These are phyloP conservation scores for Ascochyta fabae DNA, from an alignment of 2,329 filamentous ascomycete species.

Conservation along the genomic window DNA sequence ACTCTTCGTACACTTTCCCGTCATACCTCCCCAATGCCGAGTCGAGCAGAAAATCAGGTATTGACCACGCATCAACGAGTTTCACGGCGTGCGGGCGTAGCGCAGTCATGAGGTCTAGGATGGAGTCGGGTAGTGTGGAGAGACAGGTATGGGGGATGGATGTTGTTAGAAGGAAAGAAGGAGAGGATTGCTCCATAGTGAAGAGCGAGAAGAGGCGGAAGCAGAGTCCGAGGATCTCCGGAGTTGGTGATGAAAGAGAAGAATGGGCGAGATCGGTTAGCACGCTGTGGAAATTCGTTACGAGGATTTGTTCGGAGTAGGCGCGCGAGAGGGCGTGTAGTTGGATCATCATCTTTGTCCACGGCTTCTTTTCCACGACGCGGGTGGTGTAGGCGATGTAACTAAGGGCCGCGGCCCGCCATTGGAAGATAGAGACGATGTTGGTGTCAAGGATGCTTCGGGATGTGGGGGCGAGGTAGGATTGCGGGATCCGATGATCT, in stretches of 20 bases:
- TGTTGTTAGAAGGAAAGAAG: slow-evolving; percentile 54
- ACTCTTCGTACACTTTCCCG: slow-evolving; percentile 61
- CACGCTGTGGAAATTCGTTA: slow-evolving; percentile 55
- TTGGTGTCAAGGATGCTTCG: slow-evolving; percentile 46
- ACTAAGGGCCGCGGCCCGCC: slow-evolving; percentile 53
- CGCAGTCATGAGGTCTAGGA: slow-evolving; percentile 56
- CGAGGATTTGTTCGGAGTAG: slow-evolving; percentile 58
- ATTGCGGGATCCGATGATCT: slow-evolving; percentile 32
- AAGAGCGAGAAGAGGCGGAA: slow-evolving; percentile 58
- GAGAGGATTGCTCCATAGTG: slow-evolving; percentile 55
- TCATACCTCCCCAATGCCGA: slow-evolving; percentile 60
- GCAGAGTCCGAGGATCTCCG: slow-evolving; percentile 49
- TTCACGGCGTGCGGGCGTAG: slow-evolving; percentile 60
- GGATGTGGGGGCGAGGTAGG: slow-evolving; percentile 25
- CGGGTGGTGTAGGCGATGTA: slow-evolving; percentile 54
- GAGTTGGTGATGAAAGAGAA: slow-evolving; percentile 36
- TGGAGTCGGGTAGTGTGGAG: slow-evolving; percentile 48
- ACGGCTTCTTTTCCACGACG: slow-evolving; percentile 54
- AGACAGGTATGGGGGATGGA: slow-evolving; percentile 53
- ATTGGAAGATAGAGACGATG: slow-evolving; percentile 55
- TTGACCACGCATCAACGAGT: slow-evolving; percentile 60
- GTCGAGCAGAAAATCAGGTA: slow-evolving; percentile 61
- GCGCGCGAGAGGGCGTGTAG: slow-evolving; percentile 53
- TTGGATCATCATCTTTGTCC: slow-evolving; percentile 56
- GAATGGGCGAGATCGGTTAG: slow-evolving; percentile 27